phyloP scores from a whole-genome alignment of 768 basidiomycete genomes.

The Leccinellum rugosiceps region DNA sequence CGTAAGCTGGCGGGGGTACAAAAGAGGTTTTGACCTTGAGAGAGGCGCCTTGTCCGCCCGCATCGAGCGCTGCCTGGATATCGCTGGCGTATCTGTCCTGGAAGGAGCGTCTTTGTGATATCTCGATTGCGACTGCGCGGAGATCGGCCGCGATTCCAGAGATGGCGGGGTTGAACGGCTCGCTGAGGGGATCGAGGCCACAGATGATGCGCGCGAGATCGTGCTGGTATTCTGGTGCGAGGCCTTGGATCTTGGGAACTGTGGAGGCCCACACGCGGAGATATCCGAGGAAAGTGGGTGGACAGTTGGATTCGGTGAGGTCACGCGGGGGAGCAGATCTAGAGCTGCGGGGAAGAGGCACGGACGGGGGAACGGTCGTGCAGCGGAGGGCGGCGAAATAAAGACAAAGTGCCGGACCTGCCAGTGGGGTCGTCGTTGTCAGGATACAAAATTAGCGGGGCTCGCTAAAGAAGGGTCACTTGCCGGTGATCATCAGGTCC shows the following conservation, averaged over 20 bases:
- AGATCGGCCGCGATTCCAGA: conserved; percentile 73
- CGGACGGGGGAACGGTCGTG: conserved; percentile 73
- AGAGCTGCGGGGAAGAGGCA: conserved; percentile 63
- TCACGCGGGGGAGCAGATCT: conserved; percentile 50
- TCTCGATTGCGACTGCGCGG: conserved; percentile 84
- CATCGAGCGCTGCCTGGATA: conserved; percentile 76
- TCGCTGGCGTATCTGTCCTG: conserved; percentile 75
- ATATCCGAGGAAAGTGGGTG: conserved; percentile 62
- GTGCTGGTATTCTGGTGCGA: conserved; percentile 65
- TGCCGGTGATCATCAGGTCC: conserved; percentile 85
- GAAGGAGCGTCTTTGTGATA: conserved; percentile 79
- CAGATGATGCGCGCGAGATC: conserved; percentile 84
- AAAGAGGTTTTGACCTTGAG: conserved; percentile 54
- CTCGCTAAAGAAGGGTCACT: conserved; percentile 12
- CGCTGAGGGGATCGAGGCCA: conserved; percentile 43
- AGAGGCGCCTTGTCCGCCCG: conserved; percentile 38
- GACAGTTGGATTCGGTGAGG: conserved; percentile 68
- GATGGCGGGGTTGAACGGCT: conserved; percentile 41
- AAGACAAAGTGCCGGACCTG: conserved; percentile 77
- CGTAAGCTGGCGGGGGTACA: conserved; percentile 69
- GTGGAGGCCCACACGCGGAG: conserved; percentile 68
- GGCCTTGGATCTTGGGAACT: conserved; percentile 61
- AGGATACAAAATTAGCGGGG: background rate
- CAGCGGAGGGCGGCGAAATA: conserved; percentile 82
- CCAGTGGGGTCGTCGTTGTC: background rate